Evolutionary conservation across 163 green algal genomes (phyloP).

Genomic region (Coccomyxa subellipsoidea): DNA sequence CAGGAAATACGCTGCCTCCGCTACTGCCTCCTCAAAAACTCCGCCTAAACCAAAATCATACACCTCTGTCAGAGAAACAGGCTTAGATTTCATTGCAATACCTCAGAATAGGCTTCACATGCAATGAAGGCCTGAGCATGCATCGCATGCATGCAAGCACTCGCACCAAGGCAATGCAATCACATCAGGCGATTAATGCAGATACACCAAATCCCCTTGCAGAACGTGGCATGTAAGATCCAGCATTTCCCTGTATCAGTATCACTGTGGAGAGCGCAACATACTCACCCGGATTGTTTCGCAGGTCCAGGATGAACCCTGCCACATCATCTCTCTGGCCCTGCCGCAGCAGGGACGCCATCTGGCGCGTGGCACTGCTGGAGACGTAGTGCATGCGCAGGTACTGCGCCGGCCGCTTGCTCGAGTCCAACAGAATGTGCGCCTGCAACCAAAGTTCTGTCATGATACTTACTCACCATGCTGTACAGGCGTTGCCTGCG

Average conservation of each 20-base stretch:
- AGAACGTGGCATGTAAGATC: too few relatives aligned
- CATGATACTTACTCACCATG: background rate
- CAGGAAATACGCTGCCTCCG: conserved; percentile 44
- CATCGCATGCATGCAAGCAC: too few relatives aligned
- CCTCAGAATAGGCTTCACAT: too few relatives aligned
- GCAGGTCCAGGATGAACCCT: conserved; percentile 53
- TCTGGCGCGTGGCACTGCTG: conserved; percentile 19
- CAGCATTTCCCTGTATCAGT: too few relatives aligned
- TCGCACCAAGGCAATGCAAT: too few relatives aligned
- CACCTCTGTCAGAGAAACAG: background rate
- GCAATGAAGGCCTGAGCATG: too few relatives aligned
- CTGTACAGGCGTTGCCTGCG: background rate
- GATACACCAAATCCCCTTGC: too few relatives aligned
- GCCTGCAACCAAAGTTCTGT: background rate
- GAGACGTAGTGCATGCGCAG: conserved; percentile 44
- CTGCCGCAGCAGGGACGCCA: conserved; percentile 21
- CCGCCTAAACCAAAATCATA: conserved; percentile 33
- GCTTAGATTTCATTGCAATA: too few relatives aligned
- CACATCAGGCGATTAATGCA: too few relatives aligned
- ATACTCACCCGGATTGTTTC: conserved; percentile 34
- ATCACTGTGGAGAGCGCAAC: background rate
- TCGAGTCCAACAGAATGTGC: conserved; percentile 1
- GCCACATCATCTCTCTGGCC: conserved; percentile 28
- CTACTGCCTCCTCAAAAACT: conserved; percentile 66
- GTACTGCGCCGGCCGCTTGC: conserved; percentile 37